A percentile compares a stretch with the other conserved stretches of the same genome.
Conservation (phyloP, 164 flowering plant genomes). For the Magnolia sinica region DNA sequence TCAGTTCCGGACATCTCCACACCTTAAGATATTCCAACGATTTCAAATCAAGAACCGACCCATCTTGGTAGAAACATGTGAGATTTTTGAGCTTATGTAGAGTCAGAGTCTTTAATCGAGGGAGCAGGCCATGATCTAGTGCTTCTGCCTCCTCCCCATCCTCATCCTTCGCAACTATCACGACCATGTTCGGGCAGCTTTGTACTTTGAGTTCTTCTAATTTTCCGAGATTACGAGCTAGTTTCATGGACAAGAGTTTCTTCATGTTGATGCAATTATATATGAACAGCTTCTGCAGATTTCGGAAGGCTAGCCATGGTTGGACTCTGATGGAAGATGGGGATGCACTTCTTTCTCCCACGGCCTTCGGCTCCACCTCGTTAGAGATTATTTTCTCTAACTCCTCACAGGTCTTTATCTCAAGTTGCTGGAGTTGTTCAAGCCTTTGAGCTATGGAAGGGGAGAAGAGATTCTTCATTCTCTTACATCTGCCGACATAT, state of each 20-base stretch:
- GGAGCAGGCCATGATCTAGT: neutral
- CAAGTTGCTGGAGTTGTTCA: neutral
- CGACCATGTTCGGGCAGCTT: neutral
- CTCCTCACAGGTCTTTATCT: neutral
- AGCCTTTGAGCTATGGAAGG: neutral
- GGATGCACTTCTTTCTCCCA: neutral
- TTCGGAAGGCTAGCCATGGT: neutral
- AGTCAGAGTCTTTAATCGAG: neutral
- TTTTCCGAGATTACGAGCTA: neutral
- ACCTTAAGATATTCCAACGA: neutral
- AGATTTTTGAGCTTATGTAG: neutral
- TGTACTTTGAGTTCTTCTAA: neutral
- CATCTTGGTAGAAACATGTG: neutral
- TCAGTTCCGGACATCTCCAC: neutral
- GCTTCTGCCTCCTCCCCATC: neutral
- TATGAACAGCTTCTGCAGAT: neutral
- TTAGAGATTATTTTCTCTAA: slow-evolving; percentile 1
- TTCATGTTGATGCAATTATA: neutral
- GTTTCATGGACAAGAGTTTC: neutral
- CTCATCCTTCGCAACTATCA: neutral
- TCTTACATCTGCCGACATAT: neutral
- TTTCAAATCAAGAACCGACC: neutral
- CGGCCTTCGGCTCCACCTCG: neutral
- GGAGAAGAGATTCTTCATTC: neutral
- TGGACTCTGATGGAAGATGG: neutral